These are phyloP conservation scores for Penicillium concentricum DNA, from an alignment of 2,329 filamentous ascomycete species.

Conservation along the genomic window DNA sequence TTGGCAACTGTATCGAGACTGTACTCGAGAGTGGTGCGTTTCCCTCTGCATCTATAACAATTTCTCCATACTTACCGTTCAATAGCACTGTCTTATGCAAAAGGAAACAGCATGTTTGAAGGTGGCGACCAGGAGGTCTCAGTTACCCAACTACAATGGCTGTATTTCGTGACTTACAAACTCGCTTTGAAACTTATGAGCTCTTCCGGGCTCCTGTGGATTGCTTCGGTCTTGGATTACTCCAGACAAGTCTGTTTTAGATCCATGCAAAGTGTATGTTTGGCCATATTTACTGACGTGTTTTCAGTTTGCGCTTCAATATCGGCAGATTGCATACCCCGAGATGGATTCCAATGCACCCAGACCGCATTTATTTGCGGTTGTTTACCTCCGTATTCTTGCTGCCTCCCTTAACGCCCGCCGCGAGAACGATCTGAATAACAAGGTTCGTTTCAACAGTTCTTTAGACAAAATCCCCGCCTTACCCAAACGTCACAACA, in stretches of 20 bases:
- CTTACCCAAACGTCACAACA: too few relatives aligned
- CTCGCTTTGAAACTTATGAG: neutral
- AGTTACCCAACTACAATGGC: constrained; percentile 3
- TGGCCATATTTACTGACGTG: neutral
- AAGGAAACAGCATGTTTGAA: neutral
- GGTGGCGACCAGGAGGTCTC: neutral
- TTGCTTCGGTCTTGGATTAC: neutral
- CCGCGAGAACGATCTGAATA: neutral
- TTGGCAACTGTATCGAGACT: neutral
- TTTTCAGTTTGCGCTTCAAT: neutral
- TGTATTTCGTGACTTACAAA: neutral
- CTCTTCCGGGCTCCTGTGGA: neutral
- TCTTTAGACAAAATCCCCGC: neutral
- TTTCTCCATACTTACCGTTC: neutral
- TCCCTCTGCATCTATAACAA: neutral
- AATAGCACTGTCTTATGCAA: neutral
- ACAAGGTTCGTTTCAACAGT: neutral
- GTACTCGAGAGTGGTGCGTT: neutral
- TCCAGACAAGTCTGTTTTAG: neutral
- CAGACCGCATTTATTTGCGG: neutral
- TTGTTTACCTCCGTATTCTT: constrained; percentile 1
- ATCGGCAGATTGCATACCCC: neutral
- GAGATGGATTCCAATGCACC: neutral
- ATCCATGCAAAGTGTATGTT: neutral
- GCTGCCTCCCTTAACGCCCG: neutral